Conservation (phyloP, 2,329 filamentous ascomycete genomes). For the Cytospora piceicola region DNA sequence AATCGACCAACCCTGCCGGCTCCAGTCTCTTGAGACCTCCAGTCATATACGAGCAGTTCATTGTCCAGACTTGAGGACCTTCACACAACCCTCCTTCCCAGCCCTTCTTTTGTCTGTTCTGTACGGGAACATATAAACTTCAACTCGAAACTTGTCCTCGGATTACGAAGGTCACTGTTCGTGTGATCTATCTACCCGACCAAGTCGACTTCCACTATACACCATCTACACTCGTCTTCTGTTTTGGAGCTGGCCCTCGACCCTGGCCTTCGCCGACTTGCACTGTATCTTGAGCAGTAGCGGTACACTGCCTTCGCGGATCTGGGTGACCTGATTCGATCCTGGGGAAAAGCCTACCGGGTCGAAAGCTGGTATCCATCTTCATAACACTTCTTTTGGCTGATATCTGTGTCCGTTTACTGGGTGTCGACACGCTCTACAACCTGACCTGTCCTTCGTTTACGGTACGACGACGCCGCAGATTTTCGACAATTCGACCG, state of each 20-base stretch:
- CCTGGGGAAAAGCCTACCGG: background rate
- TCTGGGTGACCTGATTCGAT: background rate
- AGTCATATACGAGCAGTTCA: conserved; percentile 29
- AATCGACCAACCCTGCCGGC: conserved; percentile 47
- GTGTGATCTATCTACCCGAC: conserved; percentile 2
- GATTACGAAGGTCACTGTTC: conserved; percentile 4
- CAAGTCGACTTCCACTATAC: background rate
- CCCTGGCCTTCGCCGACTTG: background rate
- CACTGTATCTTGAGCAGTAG: conserved; percentile 13
- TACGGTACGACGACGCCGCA: conserved; percentile 7
- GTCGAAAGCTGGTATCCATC: conserved; percentile 7
- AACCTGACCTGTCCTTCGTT: conserved; percentile 18
- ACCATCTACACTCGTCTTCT: conserved; percentile 14
- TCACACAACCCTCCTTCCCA: background rate
- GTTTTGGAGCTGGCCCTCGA: conserved; percentile 7
- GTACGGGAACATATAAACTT: conserved; percentile 20
- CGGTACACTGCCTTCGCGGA: conserved; percentile 7
- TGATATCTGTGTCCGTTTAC: conserved; percentile 4
- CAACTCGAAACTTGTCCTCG: conserved; percentile 15
- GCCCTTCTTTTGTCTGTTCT: conserved; percentile 18
- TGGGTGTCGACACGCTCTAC: conserved; percentile 8
- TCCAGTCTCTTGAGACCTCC: conserved; percentile 42
- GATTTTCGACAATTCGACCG: conserved; percentile 16
- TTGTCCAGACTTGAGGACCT: conserved; percentile 20
- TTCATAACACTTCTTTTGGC: background rate